A percentile compares a stretch with the other conserved stretches of the same genome.
These are phyloP conservation scores for Papiliotrema fonsecae DNA, from an alignment of 1,284 basidiomycete species.

Conservation along the genomic window DNA sequence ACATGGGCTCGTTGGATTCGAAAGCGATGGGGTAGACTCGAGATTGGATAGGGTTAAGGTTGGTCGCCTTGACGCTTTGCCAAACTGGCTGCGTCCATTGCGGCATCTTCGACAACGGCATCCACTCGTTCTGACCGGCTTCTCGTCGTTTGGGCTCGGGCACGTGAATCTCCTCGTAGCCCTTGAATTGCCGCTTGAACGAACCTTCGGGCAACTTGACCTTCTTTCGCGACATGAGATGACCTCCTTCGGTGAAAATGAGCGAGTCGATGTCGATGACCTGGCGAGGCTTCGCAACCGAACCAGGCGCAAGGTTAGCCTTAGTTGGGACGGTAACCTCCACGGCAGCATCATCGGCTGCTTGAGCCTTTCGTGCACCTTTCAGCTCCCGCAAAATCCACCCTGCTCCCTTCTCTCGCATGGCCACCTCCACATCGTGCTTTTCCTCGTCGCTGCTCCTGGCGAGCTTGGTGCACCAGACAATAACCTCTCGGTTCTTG, in stretches of 20 bases:
- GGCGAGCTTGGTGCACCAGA: conserved; percentile 97
- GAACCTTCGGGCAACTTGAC: conserved; percentile 95
- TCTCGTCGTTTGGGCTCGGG: conserved; percentile 84
- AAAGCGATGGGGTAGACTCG: conserved; percentile 90
- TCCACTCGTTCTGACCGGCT: conserved; percentile 60
- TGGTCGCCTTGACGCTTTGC: conserved; percentile 50
- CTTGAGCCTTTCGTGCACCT: conserved; percentile 59
- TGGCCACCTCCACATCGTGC: conserved; percentile 92
- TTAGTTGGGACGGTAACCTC: conserved; percentile 67
- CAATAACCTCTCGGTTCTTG: conserved; percentile 92
- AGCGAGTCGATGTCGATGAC: conserved; percentile 89
- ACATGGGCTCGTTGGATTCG: conserved; percentile 86
- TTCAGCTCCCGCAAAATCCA: conserved; percentile 90
- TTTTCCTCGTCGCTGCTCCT: conserved; percentile 84
- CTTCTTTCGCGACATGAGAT: conserved; percentile 98
- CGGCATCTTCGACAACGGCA: conserved; percentile 72
- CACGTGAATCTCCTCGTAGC: conserved; percentile 97
- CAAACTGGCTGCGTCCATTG: conserved; percentile 85
- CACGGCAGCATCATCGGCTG: conserved; percentile 46
- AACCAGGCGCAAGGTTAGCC: conserved; percentile 82
- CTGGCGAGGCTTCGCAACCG: conserved; percentile 77
- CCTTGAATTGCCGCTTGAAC: conserved; percentile 93
- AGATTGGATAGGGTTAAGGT: conserved; percentile 88
- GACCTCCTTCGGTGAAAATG: conserved; percentile 92
- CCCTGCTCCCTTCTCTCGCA: conserved; percentile 94